Base-by-base conservation (phyloP, 345 rosid species). In the Eucalyptus curtisii region DNA sequence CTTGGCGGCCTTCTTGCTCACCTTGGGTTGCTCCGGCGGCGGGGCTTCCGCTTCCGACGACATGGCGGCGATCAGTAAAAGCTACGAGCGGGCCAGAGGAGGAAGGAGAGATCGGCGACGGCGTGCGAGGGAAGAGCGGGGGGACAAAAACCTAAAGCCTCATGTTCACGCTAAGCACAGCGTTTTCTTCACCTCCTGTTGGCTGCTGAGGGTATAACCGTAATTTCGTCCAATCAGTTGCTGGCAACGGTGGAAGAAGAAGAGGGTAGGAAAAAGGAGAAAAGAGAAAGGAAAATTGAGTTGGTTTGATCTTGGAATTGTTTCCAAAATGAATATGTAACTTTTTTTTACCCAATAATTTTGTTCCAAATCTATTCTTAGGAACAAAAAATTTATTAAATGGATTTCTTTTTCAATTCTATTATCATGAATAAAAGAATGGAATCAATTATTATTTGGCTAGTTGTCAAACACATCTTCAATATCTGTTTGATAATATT, bases 1-100 rank as follows among this genome's bases (percentile, higher is more conserved):
- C 92, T 97, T 97, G 11, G 99, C 95, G 6, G 96, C 97, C 86
- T 97, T 97, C 91, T 96, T 97, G 93, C 97, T 96, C 40, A 91
- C 52, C 33, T 76, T 76, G 8, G 90, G 59, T 48, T 93, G 88
- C 68, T 68, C 91, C 33, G 48, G 50, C 45, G 89, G 48, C 53
- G 81, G 44, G 17, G 86, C 50, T 19, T 61, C 86, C 19, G 87
- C 47, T 80, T 87, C 89, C 49, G 88, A 87, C 89, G 89, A 81
- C 90, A 80, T 80, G 49, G 64, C 37, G 64, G 55, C 47, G 80
- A 76, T 42, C 10, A 2, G 42, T 3, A 1, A 49, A 50, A 30
- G 57, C 68, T 13, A 61, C 68, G 59, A n/a, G 42, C 22, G 44
- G 30, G 48, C 27, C 48, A 0, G 64, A 31, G 66, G 3, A 16